Conservation (phyloP, 306 rosid species). For the Senna siamea region DNA sequence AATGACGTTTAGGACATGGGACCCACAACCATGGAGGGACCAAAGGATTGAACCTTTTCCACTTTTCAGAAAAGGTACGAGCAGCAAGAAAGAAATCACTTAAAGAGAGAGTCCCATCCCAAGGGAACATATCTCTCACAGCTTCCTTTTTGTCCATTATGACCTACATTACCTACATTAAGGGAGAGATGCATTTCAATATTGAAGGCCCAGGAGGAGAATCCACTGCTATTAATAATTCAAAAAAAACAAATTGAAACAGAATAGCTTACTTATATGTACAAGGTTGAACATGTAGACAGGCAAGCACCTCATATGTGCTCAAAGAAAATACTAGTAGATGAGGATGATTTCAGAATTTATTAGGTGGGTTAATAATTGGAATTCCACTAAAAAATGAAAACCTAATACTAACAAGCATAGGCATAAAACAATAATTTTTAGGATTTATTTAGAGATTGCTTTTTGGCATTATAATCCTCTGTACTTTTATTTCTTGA, state of each 20-base stretch:
- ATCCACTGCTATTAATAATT: neutral
- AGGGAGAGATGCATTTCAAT: neutral
- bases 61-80: conserved; percentile 53
- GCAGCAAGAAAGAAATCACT: conserved; percentile 64
- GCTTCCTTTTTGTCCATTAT: conserved; percentile 37
- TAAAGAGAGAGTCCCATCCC: conserved; percentile 70
- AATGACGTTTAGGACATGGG: conserved; percentile 45
- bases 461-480: neutral
- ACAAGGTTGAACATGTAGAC: conserved; percentile 2
- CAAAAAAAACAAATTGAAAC: neutral
- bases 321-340: neutral
- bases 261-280: neutral
- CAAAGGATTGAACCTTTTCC: conserved; percentile 56
- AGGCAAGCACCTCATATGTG: neutral
- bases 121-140: conserved; percentile 34
- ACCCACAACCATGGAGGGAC: conserved; percentile 78
- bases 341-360: neutral
- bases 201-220: neutral
- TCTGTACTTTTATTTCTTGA: neutral
- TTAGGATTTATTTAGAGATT: neutral
- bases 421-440: neutral
- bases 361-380: neutral
- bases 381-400: neutral
- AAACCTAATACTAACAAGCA: neutral
- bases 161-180: conserved; percentile 27